Base-by-base conservation (phyloP, 176 grass and related monocot genomes). In the Oryza coarctata region DNA sequence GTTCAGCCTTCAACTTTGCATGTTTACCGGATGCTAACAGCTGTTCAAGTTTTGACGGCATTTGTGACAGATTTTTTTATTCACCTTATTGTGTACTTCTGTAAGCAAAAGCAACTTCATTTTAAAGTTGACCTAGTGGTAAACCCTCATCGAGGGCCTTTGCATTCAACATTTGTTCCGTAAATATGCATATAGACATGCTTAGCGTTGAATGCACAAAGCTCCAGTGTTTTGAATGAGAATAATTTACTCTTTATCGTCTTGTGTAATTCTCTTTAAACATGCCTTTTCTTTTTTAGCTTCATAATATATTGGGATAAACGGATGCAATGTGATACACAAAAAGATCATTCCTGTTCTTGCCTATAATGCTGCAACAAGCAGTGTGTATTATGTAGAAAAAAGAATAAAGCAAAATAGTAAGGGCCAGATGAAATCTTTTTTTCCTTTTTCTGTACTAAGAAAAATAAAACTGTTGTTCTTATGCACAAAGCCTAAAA, bases 391-490 rank as follows among this genome's bases (percentile, higher is more conserved):
- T 12, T n/a, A n/a, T n/a, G n/a, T n/a, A n/a, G n/a, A n/a, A 58
- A 9, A 58, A 75, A 38, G 32, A 65, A 25, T 8, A 26, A 13
- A 62, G 17, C 12, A 52, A 14, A 64, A 36, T 1, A 12, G 4
- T 4, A 32, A 77, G 43, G 2, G 20, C 18, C 22, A 65, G 2
- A 9, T 78, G 5, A 55, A 50, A 33, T 45, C 2, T 22, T 79
- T 65, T 32, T 32, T 20, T 20, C 63, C 3, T 82, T 84, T 45
- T 20, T 33, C 5, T 63, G 29, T 49, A 74, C 9, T 62, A 32
- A 25, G 13, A 71, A 84, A 52, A 73, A 47, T 18, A 80, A 49
- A 69, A 33, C 33, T 65, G 65, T n/a, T 76, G 22, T 34, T 64
- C 33, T 33, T 74, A 74, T 87, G 45, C 81, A 75, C 78, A 81